Base-by-base conservation (phyloP, 2,329 filamentous ascomycete genomes). In the Xylariaceae sp. region DNA sequence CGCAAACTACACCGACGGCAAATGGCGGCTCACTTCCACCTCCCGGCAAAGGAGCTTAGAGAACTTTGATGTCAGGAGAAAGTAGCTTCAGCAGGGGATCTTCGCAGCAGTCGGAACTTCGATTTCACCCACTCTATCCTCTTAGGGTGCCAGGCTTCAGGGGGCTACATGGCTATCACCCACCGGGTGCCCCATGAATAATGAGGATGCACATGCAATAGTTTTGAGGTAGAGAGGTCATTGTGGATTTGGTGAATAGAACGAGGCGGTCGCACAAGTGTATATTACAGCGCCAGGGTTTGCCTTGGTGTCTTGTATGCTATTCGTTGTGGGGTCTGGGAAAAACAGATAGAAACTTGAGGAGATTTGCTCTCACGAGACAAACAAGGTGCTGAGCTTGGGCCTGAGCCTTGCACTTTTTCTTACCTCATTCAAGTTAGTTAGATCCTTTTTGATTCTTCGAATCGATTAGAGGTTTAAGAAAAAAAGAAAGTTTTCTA, bases 1-100 rank as follows among this genome's bases (percentile, higher is more conserved):
- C 53, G 4, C 51, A 61, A 27, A 21, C 57, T 18, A 46, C 42
- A 16, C 57, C 58, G 29, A 21, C 42, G 15, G 21, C 57, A 8
- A 66, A 67, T 26, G 64, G 63, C 36, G 47, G 52, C 10, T 35
- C 58, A 27, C 36, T 56, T 24, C 40, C 58, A 20, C 26, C 46
- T 44, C 36, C 52, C 33, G 53, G 61, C 54, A 66, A 62, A 50
- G 62, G 61, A 64, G 60, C 56, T 29, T 67, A 67, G 64, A 54
- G 33, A 13, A 49, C 53, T 64, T 62, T 43, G 23, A 18, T 55
- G 55, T 50, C 55, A 52, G 47, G 40, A 47, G 45, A 46, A 30
- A 50, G 52, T 6, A 55, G 40, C 13, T 39, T 35, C 29, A 50
- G 29, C 41, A 37, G 16, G 20, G 44, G 26, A 46, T 57, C 29